Evolutionary conservation across 176 grass and related monocot genomes (phyloP).

Genomic region (Melocanna baccifera): DNA sequence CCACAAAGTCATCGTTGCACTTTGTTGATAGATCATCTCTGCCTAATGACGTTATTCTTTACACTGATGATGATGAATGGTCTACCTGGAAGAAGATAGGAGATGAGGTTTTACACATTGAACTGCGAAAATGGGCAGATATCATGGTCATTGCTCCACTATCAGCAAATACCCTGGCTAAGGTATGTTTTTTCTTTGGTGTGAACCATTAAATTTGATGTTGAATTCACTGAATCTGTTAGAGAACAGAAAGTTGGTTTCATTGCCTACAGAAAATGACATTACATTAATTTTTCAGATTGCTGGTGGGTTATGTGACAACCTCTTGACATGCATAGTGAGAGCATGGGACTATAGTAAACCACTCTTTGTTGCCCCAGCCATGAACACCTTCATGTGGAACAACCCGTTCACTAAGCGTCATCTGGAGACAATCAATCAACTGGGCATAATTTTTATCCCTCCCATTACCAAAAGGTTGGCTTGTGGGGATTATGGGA

Average conservation of each 20-base stretch:
- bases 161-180: conserved; percentile 89
- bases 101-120: conserved; percentile 87
- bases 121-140: conserved; percentile 93
- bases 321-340: conserved; percentile 89
- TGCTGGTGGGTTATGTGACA: conserved; percentile 83
- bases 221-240: neutral
- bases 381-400: conserved; percentile 98
- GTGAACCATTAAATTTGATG: neutral
- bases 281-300: conserved; percentile 42
- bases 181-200: conserved; percentile 41
- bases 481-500: conserved; percentile 80
- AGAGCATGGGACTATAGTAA: conserved; percentile 92
- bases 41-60: conserved; percentile 49
- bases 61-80: conserved; percentile 91
- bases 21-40: conserved; percentile 68
- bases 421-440: conserved; percentile 54
- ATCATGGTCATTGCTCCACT: conserved; percentile 80
- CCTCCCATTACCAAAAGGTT: conserved; percentile 63
- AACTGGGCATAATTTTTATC: conserved; percentile 64
- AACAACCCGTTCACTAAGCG: conserved; percentile 77
- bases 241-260: neutral
- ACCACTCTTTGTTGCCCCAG: conserved; percentile 75
- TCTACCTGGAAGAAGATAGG: conserved; percentile 93
- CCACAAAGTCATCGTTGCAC: conserved; percentile 65
- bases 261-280: neutral